Base-by-base conservation (phyloP, 129 eudicot genomes). In the Pseudognaphalium luteoalbum region DNA sequence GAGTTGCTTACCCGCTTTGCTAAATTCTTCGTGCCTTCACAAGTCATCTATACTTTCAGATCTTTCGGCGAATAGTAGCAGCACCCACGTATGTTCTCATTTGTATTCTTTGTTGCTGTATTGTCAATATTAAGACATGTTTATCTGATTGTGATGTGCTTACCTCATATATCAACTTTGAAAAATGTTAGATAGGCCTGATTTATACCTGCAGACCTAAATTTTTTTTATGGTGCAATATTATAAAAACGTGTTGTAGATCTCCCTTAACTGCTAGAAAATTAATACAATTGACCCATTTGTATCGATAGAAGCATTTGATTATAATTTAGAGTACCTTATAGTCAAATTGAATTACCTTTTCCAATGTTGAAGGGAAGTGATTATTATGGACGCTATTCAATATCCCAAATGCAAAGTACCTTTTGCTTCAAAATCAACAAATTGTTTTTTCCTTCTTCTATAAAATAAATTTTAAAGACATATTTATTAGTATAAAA, bases 1-100 rank as follows among this genome's bases (percentile, higher is more conserved):
- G 71, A 94, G 98, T 68, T 91, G 93, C 88, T 84, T 94, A 85
- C 93, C 97, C 56, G 96, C 96, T 54, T 75, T 91, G 78, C 83
- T 94, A 66, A 94, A 87, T 72, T 87, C 98, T 33, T 81, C 93
- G 52, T 91, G 97, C 79, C 96, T 91, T 66, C 96, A 89, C 83
- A 85, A 86, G 78, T 73, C 85, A 59, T 87, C 88, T 30, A 21
- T 35, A 81, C 91, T 94, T 79, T 88, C 87, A 65, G 92, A 94
- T 78, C 80, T 94, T 60, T 84, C 91, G 4, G 56, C 33, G 21
- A 61, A 78, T 78, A 76, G 41, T 32, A 82, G 68, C 70, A 74
- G 81, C 75, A 86, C 86, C 12, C 96, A 89, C 77, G 98, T 94
- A 88, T 57, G 82, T 52, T 64, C 66, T 42, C 61, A 80, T 71